Evolutionary conservation across 768 basidiomycete species (phyloP).

Genomic region (Russula vinacea): DNA sequence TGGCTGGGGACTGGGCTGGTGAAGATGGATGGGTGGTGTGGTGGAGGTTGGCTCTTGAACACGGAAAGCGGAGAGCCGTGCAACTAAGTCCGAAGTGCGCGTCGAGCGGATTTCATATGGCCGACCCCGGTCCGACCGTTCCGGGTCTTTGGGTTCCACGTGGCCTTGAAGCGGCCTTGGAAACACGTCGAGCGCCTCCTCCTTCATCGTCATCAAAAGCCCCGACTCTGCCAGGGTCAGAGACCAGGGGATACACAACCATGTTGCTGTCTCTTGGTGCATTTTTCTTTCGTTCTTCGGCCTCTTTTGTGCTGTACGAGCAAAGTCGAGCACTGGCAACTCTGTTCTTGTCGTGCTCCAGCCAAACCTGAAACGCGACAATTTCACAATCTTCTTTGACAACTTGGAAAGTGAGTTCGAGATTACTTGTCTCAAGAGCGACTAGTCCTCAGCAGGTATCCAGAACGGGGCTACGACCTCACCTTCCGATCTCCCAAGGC

Average conservation of each 20-base stretch:
- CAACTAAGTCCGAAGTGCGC: not conserved
- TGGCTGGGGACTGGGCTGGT: slow-evolving; percentile 17
- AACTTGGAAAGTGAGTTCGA: slow-evolving; percentile 61
- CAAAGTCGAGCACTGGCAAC: slow-evolving; percentile 77
- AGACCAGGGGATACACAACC: slow-evolving; percentile 9
- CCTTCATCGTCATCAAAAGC: not conserved
- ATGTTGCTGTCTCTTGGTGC: slow-evolving; percentile 35
- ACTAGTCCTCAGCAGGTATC: slow-evolving; percentile 7
- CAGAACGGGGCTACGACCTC: slow-evolving; percentile 80
- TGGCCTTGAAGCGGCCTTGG: not conserved
- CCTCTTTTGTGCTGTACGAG: slow-evolving; percentile 36
- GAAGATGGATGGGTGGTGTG: not conserved
- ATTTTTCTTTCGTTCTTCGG: slow-evolving; percentile 36
- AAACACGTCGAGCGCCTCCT: not conserved
- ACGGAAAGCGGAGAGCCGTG: no score
- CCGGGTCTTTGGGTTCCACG: not conserved
- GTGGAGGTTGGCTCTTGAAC: not conserved
- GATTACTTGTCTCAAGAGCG: slow-evolving; percentile 1
- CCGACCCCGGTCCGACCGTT: not conserved
- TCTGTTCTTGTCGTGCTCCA: slow-evolving; percentile 86
- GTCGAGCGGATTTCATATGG: not conserved
- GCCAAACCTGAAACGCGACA: slow-evolving; percentile 54
- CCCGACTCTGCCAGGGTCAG: slow-evolving; percentile 6
- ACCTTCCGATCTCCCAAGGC: slow-evolving; percentile 86
- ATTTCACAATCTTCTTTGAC: slow-evolving; percentile 81